Base-by-base conservation (phyloP, 805 yeast species). In the Schizosaccharomyces japonicus region DNA sequence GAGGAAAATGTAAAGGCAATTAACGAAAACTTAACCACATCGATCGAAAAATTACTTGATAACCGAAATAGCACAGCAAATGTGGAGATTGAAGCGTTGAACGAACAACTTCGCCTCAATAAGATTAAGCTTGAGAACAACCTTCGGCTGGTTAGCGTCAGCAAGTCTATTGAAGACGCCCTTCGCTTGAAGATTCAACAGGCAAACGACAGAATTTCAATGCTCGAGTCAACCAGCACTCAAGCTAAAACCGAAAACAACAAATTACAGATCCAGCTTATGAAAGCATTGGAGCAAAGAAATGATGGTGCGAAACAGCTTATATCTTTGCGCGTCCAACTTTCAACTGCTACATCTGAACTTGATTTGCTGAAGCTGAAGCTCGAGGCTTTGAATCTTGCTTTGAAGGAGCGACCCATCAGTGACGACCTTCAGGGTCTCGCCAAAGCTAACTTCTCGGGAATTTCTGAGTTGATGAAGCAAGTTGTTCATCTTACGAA, bases 101-200 rank as follows among this genome's bases (percentile, higher is more conserved):
- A 21, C 3, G 25, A 36, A 19, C 42, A 36, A n/a, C 5, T 36
- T 5, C 17, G 42, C 10, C 17, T 36, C 25, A 36, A 17, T 27
- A 36, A 36, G 7, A 27, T 27, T 19, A 36, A 36, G 23, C 23
- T 36, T 15, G 42, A 36, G 23, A 36, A 36, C 17, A 10, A 27
- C 27, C 27, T 19, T 13, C 17, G 23, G 26, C 27, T 36, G 26
- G 23, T 36, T 4, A 36, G 23, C 13, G 42, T 27, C 23, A 36
- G 42, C 23, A 36, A 36, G 23, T 36, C 17, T 17, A 36, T 36
- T 36, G 42, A 36, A 36, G 42, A 36, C 23, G 26, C 25, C n/a
- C 23, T 36, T 7, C 17, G 42, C 17, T 36, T 10, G 23, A 27
- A 36, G n/a, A 5, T 36, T 1, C 42, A 21, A 15, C 27, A 36